phyloP scores from a whole-genome alignment of 805 yeast species.

The Yarrowia sp. region DNA sequence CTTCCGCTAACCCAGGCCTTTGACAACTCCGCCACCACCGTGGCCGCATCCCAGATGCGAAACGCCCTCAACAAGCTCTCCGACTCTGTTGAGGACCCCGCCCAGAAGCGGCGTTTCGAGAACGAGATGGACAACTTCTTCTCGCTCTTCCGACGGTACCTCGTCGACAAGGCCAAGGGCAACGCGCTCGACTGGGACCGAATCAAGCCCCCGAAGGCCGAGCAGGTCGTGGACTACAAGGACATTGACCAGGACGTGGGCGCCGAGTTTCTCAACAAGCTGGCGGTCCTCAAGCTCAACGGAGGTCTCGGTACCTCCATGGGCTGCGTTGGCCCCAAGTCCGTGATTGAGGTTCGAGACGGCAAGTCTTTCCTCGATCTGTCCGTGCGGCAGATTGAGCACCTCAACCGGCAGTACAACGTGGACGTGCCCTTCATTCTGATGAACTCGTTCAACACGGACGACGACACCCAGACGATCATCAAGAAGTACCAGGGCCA shows the following conservation, averaged over 20 bases:
- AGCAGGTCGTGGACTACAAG: constrained; percentile 82
- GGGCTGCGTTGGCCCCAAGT: constrained; percentile 99
- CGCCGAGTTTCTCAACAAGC: constrained; percentile 60
- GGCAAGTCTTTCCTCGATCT: constrained; percentile 96
- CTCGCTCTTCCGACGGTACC: constrained; percentile 86
- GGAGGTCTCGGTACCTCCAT: constrained; percentile 99
- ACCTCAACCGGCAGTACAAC: constrained; percentile 83
- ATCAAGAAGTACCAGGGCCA: constrained; percentile 97
- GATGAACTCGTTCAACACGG: constrained; percentile 99
- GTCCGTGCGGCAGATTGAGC: constrained; percentile 94
- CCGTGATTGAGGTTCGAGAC: constrained; percentile 97
- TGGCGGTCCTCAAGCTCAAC: constrained; percentile 93
- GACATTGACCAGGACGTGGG: constrained; percentile 47
- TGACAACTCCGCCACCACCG: constrained; percentile 90
- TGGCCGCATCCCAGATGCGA: constrained; percentile 97
- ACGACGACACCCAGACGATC: constrained; percentile 89
- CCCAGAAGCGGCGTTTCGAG: constrained; percentile 58
- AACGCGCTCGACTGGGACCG: constrained; percentile 89
- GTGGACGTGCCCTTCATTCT: constrained; percentile 92
- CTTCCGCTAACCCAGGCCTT: constrained; percentile 51
- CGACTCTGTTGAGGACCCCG: constrained; percentile 64
- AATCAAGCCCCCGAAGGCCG: constrained; percentile 84
- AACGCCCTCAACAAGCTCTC: constrained; percentile 87
- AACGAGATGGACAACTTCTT: constrained; percentile 93
- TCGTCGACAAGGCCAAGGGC: constrained; percentile 84